A percentile compares a stretch with the other conserved stretches of the same genome.
These are phyloP conservation scores for Cylindricascospora bacillispora DNA, from an alignment of 1,139 yeast species.

Conservation along the genomic window DNA sequence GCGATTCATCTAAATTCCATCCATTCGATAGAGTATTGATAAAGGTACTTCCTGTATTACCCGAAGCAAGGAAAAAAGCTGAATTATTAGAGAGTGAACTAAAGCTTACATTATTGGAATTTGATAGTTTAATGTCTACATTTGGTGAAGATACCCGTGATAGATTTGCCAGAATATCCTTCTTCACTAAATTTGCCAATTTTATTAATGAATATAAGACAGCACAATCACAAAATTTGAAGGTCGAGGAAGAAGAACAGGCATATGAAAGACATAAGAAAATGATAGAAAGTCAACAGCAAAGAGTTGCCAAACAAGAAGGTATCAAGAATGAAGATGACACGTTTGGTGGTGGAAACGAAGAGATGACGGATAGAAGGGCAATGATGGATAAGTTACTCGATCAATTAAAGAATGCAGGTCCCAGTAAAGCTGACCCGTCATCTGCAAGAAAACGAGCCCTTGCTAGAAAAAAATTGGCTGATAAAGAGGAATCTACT, in stretches of 20 bases:
- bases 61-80: slow-evolving; percentile 56
- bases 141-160: slow-evolving; percentile 73
- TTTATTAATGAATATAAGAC: slow-evolving; percentile 55
- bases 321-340: slow-evolving; percentile 21
- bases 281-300: slow-evolving; percentile 37
- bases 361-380: slow-evolving; percentile 28
- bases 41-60: slow-evolving; percentile 50
- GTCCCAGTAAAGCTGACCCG: slow-evolving; percentile 61
- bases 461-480: slow-evolving; percentile 51
- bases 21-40: slow-evolving; percentile 55
- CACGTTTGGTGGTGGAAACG: too few relatives aligned
- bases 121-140: slow-evolving; percentile 55
- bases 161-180: slow-evolving; percentile 51
- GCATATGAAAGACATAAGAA: slow-evolving; percentile 55
- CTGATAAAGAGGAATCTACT: slow-evolving; percentile 22
- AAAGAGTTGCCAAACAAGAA: slow-evolving; percentile 10
- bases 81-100: slow-evolving; percentile 54
- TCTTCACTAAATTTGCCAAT: slow-evolving; percentile 52
- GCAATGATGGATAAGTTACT: slow-evolving; percentile 66
- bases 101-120: slow-evolving; percentile 49
- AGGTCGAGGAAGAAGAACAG: slow-evolving; percentile 58
- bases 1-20: slow-evolving; percentile 64
- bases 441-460: slow-evolving; percentile 76
- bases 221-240: slow-evolving; percentile 51
- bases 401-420: slow-evolving; percentile 63